These are phyloP conservation scores for Cornus florida DNA, from an alignment of 148 eudicot genomes.

Conservation along the genomic window DNA sequence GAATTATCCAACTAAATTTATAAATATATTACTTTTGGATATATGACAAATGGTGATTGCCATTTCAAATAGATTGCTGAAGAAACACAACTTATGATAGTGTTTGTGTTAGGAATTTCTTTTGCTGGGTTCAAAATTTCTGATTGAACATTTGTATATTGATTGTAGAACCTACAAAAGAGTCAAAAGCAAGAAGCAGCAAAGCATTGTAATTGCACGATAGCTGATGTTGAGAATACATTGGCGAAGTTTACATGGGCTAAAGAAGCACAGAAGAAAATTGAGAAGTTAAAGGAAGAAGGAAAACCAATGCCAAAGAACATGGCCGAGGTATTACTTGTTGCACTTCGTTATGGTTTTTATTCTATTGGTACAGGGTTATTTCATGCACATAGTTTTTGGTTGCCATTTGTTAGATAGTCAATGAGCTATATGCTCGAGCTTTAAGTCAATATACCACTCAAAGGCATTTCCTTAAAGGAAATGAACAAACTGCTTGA, in stretches of 20 bases:
- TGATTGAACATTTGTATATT: slow-evolving; percentile 11
- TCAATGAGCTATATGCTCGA: no score
- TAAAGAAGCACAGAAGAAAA: slow-evolving; percentile 70
- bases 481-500: no score
- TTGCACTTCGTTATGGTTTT: background rate
- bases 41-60: background rate
- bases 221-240: slow-evolving; percentile 54
- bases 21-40: background rate
- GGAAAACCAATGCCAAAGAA: slow-evolving; percentile 84
- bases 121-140: background rate
- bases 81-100: background rate
- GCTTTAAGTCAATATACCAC: no score
- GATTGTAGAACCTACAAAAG: slow-evolving; percentile 59
- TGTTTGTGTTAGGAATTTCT: background rate
- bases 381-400: no score
- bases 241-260: slow-evolving; percentile 84
- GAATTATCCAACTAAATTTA: background rate
- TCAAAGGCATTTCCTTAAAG: no score
- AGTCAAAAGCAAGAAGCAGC: slow-evolving; percentile 87
- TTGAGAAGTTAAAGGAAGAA: slow-evolving; percentile 75
- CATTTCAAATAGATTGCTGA: background rate
- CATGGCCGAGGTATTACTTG: slow-evolving; percentile 64
- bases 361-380: background rate
- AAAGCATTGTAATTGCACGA: slow-evolving; percentile 75
- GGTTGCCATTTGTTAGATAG: no score